Conservation (phyloP, 1,284 basidiomycete species). For the Apiotrichum montevideense region DNA sequence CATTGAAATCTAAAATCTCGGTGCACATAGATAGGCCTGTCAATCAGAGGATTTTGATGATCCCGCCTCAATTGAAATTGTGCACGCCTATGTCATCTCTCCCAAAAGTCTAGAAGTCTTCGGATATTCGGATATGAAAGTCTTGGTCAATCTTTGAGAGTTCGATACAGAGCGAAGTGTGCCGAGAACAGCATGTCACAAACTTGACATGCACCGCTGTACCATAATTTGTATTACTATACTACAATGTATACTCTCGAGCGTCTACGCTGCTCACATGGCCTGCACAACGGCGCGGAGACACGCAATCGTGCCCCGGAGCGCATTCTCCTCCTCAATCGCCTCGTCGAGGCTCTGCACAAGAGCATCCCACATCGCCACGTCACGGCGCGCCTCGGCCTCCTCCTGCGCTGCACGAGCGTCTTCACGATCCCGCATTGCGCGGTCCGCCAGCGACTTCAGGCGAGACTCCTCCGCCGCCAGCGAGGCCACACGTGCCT, state of each 20-base stretch:
- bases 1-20: no score
- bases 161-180: no score
- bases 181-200: no score
- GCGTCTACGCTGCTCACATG: background rate
- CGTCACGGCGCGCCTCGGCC: slow-evolving; percentile 4
- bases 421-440: slow-evolving; percentile 7
- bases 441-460: background rate
- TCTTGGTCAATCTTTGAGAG: no score
- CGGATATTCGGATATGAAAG: no score
- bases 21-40: no score
- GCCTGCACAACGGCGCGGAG: background rate
- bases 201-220: no score
- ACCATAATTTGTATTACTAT: background rate
- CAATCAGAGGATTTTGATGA: no score
- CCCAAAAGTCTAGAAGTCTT: no score
- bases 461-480: slow-evolving; percentile 8
- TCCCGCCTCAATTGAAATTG: no score
- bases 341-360: slow-evolving; percentile 10
- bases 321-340: slow-evolving; percentile 11
- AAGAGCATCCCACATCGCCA: slow-evolving; percentile 9
- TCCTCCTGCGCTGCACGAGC: slow-evolving; percentile 1
- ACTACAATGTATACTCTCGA: background rate
- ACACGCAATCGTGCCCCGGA: background rate
- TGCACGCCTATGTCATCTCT: no score
- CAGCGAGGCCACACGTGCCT: slow-evolving; percentile 4